phyloP scores from a whole-genome alignment of 2,329 filamentous ascomycete species.

The Sporothrix inflata region DNA sequence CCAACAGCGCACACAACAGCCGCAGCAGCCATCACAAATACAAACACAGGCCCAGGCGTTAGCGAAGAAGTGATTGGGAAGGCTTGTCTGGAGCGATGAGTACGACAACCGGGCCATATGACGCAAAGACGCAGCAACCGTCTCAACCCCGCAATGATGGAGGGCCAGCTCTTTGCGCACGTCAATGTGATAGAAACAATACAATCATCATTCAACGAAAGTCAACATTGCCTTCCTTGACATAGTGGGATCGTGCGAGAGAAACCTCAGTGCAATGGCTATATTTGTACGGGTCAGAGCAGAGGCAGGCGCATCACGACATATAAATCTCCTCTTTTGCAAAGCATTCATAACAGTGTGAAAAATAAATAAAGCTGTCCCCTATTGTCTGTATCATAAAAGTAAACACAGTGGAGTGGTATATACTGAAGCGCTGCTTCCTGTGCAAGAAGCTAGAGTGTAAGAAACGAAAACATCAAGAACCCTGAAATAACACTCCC shows the following conservation, averaged over 20 bases:
- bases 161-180: neutral
- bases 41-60: constrained; percentile 25
- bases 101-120: neutral
- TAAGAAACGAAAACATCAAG: neutral
- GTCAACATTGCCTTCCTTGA: neutral
- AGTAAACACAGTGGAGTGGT: constrained; percentile 12
- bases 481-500: neutral
- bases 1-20: constrained; percentile 32
- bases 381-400: neutral
- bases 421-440: constrained; percentile 8
- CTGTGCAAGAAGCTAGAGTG: neutral
- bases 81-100: neutral
- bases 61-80: constrained; percentile 30
- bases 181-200: neutral
- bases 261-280: neutral
- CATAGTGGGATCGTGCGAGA: neutral
- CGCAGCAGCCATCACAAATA: constrained; percentile 41
- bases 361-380: neutral
- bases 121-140: neutral
- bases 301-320: neutral
- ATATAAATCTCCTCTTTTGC: neutral
- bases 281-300: neutral
- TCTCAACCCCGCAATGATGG: neutral
- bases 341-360: neutral
- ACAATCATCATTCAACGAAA: neutral